Percentiles rank a stretch among this genome's conserved stretches.
Evolutionary conservation across 1,284 basidiomycete species (phyloP).

Genomic region (Fomitopsis pinicola): DNA sequence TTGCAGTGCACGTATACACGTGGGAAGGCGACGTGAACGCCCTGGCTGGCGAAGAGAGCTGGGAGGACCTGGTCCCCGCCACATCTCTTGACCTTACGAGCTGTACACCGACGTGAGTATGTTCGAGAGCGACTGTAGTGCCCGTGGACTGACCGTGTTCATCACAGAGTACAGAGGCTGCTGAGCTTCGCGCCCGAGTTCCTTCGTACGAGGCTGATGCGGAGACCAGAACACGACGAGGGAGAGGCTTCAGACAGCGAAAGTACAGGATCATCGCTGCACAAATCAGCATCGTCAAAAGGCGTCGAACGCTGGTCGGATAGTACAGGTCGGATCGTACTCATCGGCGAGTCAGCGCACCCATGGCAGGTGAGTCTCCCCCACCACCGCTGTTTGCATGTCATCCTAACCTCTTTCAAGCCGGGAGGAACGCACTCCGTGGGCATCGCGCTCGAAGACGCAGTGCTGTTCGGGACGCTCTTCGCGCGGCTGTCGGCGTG

Average conservation of each 20-base stretch:
- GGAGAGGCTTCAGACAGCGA: no score
- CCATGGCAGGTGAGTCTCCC: conserved; percentile 36
- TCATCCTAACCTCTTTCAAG: conserved; percentile 22
- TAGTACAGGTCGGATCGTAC: conserved; percentile 34
- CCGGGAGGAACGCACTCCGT: conserved; percentile 35
- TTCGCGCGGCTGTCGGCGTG: conserved; percentile 37
- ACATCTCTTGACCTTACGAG: conserved; percentile 9
- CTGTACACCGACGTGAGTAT: conserved; percentile 13
- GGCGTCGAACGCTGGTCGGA: conserved; percentile 56
- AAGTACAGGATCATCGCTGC: no score
- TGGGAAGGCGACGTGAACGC: conserved; percentile 12
- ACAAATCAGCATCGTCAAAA: conserved; percentile 17
- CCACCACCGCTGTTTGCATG: conserved; percentile 31
- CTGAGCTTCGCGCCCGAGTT: conserved; percentile 34
- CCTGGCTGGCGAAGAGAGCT: conserved; percentile 16
- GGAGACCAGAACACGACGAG: conserved; percentile 32
- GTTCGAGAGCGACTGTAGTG: no score
- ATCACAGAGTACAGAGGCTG: conserved; percentile 42
- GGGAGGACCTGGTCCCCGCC: conserved; percentile 17
- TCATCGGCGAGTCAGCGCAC: conserved; percentile 48
- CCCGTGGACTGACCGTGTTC: no score
- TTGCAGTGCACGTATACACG: conserved; percentile 19
- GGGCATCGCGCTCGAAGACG: conserved; percentile 40
- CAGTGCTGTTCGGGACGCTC: conserved; percentile 42
- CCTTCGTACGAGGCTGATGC: conserved; percentile 26